Base-by-base conservation (phyloP, 768 basidiomycete species). In the Pleurotus ostreatus region DNA sequence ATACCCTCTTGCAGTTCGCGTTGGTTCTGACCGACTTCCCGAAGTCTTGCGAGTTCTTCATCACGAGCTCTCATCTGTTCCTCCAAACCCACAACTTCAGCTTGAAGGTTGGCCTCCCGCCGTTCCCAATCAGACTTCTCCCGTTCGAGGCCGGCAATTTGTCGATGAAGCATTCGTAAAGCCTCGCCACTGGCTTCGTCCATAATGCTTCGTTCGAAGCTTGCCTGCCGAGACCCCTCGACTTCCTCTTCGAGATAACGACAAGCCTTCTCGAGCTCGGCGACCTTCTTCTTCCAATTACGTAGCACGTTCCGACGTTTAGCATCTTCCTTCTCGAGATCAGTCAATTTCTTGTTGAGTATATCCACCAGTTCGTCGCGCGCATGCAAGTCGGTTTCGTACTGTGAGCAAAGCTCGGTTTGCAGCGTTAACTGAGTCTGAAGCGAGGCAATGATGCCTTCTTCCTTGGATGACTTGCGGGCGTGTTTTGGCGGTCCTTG, bases 241-340 rank as follows among this genome's bases (percentile, higher is more conserved):
- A 95, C 89, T 65, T 95, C 89, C 65, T 95, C 93, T 73, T 96
- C 89, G 26, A 88, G 75, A 55, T 75, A 71, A 13, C 83, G 78
- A 52, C 85, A 85, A 58, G 81, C 74, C 59, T 75, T 79, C 70
- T 92, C 89, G 46, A 93, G 71, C 60, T 91, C 88, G 53, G 76
- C 75, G 2, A 91, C 85, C 60, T 88, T 89, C 74, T 88, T 88
- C 74, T 85, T 88, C 85, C 88, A 90, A 15, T 71, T 71, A 39
- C 79, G 73, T 34, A 89, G 66, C 0, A 79, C 72, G 13, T 58
- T 70, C 64, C 77, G 79, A 52, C 86, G 80, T 64, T 83, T 83
- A 23, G 73, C 72, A n/a, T 81, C 83, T 57, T 90, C 88, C 55
- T 77, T 79, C 68, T 90, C 86, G 7, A 78, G 65, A 1, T 75